phyloP scores from a whole-genome alignment of 441 rosid species.

The Adansonia grandidieri region DNA sequence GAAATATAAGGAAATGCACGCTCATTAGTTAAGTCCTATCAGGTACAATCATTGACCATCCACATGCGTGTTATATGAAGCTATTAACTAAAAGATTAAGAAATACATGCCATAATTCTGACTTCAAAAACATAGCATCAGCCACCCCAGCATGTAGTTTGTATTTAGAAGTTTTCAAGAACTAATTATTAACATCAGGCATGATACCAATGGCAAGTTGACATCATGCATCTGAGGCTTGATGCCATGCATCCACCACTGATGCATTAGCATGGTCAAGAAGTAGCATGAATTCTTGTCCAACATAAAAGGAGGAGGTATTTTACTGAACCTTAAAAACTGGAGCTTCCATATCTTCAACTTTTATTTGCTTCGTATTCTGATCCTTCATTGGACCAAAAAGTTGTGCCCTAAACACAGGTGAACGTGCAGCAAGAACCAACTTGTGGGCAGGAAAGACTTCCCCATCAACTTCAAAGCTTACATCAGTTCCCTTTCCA shows the following conservation, averaged over 20 bases:
- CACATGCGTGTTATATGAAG: background rate
- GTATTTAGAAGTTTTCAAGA: background rate
- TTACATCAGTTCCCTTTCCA: slow-evolving; percentile 78
- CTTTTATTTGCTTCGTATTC: slow-evolving; percentile 62
- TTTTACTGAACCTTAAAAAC: slow-evolving; percentile 72
- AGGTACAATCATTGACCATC: background rate
- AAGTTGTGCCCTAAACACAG: slow-evolving; percentile 95
- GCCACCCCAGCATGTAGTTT: background rate
- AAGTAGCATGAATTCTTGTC: background rate
- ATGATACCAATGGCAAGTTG: slow-evolving; percentile 2
- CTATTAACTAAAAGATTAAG: slow-evolving; percentile 1
- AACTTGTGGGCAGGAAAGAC: slow-evolving; percentile 79
- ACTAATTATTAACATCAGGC: background rate
- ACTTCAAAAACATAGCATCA: background rate
- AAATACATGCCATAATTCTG: background rate
- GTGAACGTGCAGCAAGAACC: slow-evolving; percentile 95
- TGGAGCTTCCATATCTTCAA: slow-evolving; percentile 88
- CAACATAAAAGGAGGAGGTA: background rate
- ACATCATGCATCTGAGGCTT: background rate
- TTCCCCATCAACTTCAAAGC: slow-evolving; percentile 82
- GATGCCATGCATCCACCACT: background rate
- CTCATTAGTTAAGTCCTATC: too few relatives aligned
- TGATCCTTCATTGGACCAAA: slow-evolving; percentile 95
- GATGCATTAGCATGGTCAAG: background rate
- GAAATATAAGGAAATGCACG: background rate